Evolutionary conservation across 306 rosid genomes (phyloP).

Genomic region (Parietaria judaica): DNA sequence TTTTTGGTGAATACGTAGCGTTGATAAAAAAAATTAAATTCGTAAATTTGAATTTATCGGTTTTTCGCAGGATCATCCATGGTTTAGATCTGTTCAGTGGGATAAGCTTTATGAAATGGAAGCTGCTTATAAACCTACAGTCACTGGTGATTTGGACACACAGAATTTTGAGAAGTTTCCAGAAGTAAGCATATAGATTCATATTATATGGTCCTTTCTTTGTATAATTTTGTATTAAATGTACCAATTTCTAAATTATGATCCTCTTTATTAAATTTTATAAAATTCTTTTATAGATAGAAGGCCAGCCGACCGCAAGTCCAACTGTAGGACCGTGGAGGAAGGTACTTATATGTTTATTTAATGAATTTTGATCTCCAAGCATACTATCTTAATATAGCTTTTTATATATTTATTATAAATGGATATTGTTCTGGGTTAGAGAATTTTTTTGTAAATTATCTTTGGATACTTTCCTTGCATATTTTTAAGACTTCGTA

Average conservation of each 20-base stretch:
- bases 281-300: conserved; percentile 44
- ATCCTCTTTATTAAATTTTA: not conserved
- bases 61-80: conserved; percentile 80
- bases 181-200: conserved; percentile 52
- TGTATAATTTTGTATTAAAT: not conserved
- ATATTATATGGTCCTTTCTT: not conserved
- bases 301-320: conserved; percentile 60
- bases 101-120: conserved; percentile 88
- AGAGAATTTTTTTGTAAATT: not conserved
- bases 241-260: conserved; percentile 1
- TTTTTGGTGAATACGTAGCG: conserved; percentile 10
- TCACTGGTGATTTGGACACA: conserved; percentile 84
- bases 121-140: conserved; percentile 84
- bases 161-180: conserved; percentile 97
- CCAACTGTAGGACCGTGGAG: conserved; percentile 98
- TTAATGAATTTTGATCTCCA: not conserved
- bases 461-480: not conserved
- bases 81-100: conserved; percentile 82
- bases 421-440: not conserved
- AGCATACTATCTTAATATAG: not conserved
- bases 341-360: conserved; percentile 41
- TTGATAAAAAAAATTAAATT: not conserved
- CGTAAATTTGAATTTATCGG: not conserved
- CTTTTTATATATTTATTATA: not conserved
- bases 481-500: not conserved